These are phyloP conservation scores for Fonsecaea monophora DNA, from an alignment of 2,329 filamentous ascomycete species.

Conservation along the genomic window DNA sequence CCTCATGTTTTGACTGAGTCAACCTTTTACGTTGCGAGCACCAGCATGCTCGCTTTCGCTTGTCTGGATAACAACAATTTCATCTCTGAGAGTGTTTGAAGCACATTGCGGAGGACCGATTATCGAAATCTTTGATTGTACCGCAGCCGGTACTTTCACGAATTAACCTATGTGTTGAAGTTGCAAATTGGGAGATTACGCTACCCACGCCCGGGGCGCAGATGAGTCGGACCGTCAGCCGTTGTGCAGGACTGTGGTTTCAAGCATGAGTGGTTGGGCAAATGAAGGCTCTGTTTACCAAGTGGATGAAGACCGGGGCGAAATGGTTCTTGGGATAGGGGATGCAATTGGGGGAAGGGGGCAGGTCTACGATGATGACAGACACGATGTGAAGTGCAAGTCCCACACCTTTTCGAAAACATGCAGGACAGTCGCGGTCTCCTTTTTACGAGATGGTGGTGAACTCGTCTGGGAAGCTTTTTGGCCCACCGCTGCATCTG, in stretches of 20 bases:
- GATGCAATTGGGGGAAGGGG: background rate
- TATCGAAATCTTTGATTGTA: slow-evolving; percentile 20
- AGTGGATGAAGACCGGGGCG: background rate
- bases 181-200: slow-evolving; percentile 14
- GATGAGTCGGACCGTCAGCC: background rate
- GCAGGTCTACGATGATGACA: slow-evolving; percentile 11
- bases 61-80: slow-evolving; percentile 24
- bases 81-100: slow-evolving; percentile 33
- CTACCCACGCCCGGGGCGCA: slow-evolving; percentile 21
- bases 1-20: slow-evolving; percentile 34
- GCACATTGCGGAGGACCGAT: slow-evolving; percentile 5
- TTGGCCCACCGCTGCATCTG: slow-evolving; percentile 5
- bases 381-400: slow-evolving; percentile 18
- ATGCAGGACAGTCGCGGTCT: slow-evolving; percentile 17
- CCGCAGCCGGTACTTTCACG: slow-evolving; percentile 30
- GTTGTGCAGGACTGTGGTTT: slow-evolving; percentile 3
- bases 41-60: slow-evolving; percentile 30
- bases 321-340: slow-evolving; percentile 3
- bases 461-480: slow-evolving; percentile 15
- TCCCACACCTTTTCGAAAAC: slow-evolving; percentile 15
- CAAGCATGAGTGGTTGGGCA: slow-evolving; percentile 6
- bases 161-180: slow-evolving; percentile 4
- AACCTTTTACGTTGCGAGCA: slow-evolving; percentile 31
- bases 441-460: slow-evolving; percentile 14
- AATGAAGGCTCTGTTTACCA: background rate